Percentiles rank a stretch among this genome's conserved stretches.
Evolutionary conservation across 2,329 filamentous ascomycete genomes (phyloP).

Genomic region (Akanthomyces muscarius): DNA sequence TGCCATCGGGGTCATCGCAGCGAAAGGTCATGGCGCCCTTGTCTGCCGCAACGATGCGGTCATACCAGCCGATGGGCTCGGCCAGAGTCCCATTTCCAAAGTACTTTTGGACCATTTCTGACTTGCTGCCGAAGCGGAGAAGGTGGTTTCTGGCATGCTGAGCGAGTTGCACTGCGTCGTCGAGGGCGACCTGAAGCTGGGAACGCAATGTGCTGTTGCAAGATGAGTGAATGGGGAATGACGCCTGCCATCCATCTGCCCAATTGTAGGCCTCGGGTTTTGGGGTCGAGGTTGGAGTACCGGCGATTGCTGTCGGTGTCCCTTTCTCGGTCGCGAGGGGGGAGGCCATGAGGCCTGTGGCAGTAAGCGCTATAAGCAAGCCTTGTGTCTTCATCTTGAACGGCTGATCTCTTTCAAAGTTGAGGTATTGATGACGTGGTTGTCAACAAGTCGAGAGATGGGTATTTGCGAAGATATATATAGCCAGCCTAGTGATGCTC

Average conservation of each 20-base stretch:
- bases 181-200: constrained; percentile 53
- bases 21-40: constrained; percentile 57
- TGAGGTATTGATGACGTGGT: not conserved
- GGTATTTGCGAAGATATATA: not conserved
- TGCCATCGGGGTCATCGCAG: constrained; percentile 64
- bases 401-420: not conserved
- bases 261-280: constrained; percentile 30
- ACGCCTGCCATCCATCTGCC: constrained; percentile 30
- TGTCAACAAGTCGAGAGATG: not conserved
- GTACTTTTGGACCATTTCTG: constrained; percentile 60
- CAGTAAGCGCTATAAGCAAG: not conserved
- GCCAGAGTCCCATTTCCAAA: constrained; percentile 59
- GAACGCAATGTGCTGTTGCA: constrained; percentile 60
- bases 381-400: not conserved
- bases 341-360: not conserved
- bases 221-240: constrained; percentile 55
- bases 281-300: constrained; percentile 20
- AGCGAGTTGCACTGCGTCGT: constrained; percentile 55
- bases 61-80: constrained; percentile 58
- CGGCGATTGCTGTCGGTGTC: constrained; percentile 22
- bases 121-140: constrained; percentile 52
- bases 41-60: constrained; percentile 56
- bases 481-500: not conserved
- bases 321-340: not conserved
- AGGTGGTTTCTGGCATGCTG: constrained; percentile 61